These are phyloP conservation scores for Picea sitchensis DNA, from an alignment of 75 land plant species.

Conservation along the genomic window DNA sequence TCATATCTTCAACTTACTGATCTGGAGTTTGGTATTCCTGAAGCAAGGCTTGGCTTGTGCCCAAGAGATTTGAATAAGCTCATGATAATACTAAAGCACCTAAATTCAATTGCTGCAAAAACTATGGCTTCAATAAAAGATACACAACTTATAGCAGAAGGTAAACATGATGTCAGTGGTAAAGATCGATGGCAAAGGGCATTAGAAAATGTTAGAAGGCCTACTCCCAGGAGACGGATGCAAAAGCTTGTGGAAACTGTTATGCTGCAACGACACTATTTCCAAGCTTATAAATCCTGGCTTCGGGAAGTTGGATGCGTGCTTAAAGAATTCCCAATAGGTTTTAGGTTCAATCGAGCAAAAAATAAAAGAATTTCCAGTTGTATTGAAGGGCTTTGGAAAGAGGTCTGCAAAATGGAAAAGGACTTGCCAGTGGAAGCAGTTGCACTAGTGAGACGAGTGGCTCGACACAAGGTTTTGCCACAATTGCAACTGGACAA, in stretches of 20 bases:
- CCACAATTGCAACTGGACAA: neutral
- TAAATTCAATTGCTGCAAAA: neutral
- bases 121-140: neutral
- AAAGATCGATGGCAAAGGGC: constrained; percentile 2
- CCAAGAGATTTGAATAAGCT: neutral
- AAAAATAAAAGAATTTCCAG: neutral
- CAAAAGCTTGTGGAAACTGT: constrained; percentile 6
- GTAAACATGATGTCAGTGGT: neutral
- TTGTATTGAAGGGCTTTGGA: constrained; percentile 6
- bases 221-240: neutral
- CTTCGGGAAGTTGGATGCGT: constrained; percentile 1
- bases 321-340: neutral
- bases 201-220: neutral
- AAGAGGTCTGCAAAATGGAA: constrained; percentile 6
- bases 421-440: constrained; percentile 8
- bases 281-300: constrained; percentile 9
- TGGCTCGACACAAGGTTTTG: constrained; percentile 3
- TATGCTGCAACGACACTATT: constrained; percentile 3
- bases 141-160: neutral
- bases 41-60: neutral
- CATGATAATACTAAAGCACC: constrained; percentile 1
- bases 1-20: neutral
- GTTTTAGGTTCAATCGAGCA: neutral
- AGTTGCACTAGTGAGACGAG: constrained; percentile 1
- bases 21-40: constrained; percentile 6